Evolutionary conservation across 352 stramenopile species (phyloP).

Genomic region (Pythium rishiriense): DNA sequence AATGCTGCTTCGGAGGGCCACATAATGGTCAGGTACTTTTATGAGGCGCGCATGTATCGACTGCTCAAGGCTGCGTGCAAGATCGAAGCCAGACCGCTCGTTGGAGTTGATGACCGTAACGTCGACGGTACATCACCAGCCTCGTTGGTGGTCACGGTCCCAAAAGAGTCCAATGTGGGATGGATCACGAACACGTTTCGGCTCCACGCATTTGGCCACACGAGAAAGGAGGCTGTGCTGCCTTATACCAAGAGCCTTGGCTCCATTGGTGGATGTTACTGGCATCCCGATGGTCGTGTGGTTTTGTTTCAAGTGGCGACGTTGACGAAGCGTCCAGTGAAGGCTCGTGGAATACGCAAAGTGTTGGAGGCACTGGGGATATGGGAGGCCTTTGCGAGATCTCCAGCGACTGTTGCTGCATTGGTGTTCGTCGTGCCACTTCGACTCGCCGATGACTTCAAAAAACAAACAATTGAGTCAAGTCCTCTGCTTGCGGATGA

Average conservation of each 20-base stretch:
- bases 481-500: background rate
- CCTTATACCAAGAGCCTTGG: background rate
- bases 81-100: background rate
- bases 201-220: too few relatives aligned
- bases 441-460: background rate
- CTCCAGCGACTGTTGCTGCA: background rate
- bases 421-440: constrained; percentile 4
- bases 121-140: too few relatives aligned
- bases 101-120: background rate
- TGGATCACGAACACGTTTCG: background rate
- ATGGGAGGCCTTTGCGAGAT: background rate
- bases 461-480: background rate
- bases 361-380: background rate
- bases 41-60: background rate
- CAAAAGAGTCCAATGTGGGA: background rate
- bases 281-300: background rate
- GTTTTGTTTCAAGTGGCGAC: background rate
- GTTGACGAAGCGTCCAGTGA: background rate
- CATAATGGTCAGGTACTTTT: background rate
- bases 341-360: background rate
- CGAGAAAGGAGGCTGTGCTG: background rate
- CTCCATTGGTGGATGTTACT: background rate
- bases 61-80: background rate
- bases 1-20: background rate
- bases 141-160: background rate